Base-by-base conservation (phyloP, 78 protist genomes). In the Protostelium mycophagum region DNA sequence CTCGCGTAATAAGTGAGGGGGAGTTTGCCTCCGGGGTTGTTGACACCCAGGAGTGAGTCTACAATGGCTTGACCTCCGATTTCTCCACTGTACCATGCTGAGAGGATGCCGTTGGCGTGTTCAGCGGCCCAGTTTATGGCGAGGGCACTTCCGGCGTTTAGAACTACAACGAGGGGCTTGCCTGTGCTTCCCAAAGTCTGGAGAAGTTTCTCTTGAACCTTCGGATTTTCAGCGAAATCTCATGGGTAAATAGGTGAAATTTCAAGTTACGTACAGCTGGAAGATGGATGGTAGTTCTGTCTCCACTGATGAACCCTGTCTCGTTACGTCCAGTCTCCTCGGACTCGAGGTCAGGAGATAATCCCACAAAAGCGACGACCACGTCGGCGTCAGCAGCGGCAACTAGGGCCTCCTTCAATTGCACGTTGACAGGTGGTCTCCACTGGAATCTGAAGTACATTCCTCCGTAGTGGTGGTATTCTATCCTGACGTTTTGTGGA, bases 21-120 rank as follows among this genome's bases (percentile, higher is more conserved):
- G 9, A 93, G 90, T 28, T 91, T 38, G n/a, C 96, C 97, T 1
- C 93, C 89, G 88, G 97, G 97, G 73, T 95, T 95, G 87, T 83
- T 38, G 34, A 87, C 38, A 28, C 97, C 97, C 39, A 90, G 35
- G 34, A 95, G 36, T 34, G 91, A 88, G 84, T 95, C 94, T 28
- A 94, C 92, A 31, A 95, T 85, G 84, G 96, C 95, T 83, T 86
- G 37, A 36, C 97, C 97, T 73, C 96, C 97, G 28, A 87, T 90
- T 5, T 85, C 83, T 36, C 97, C 96, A 88, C 95, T 93, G 0
- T 93, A 85, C 31, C 37, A 85, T 23, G 95, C 97, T 86, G 86
- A 37, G 28, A 95, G 28, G 25, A 92, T 93, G 10, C 95, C 93
- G n/a, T 35, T 5, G 73, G 73, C 73, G 73, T 51, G 73, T 16